These are phyloP conservation scores for Centrapalus pauciflorus DNA, from an alignment of 129 eudicot genomes.

Conservation along the genomic window DNA sequence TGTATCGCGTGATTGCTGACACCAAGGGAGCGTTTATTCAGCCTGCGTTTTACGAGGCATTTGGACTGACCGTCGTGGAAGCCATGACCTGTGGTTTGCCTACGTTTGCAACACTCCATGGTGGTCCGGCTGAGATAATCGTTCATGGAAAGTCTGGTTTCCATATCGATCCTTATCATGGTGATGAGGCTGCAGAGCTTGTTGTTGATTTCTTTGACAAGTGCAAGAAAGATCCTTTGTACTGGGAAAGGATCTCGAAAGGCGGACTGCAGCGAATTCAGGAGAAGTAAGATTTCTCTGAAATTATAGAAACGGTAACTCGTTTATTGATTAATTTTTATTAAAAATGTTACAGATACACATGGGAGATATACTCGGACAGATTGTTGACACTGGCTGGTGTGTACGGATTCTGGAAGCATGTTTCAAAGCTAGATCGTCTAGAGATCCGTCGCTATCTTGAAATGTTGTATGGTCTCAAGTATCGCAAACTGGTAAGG, in stretches of 20 bases:
- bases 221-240: constrained; percentile 47
- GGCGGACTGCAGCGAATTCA: constrained; percentile 64
- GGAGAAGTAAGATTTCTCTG: constrained; percentile 47
- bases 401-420: constrained; percentile 73
- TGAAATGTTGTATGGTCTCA: constrained; percentile 75
- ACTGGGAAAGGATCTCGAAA: constrained; percentile 58
- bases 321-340: not conserved
- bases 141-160: constrained; percentile 74
- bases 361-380: constrained; percentile 76
- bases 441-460: constrained; percentile 72
- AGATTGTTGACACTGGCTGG: constrained; percentile 64
- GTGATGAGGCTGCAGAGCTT: constrained; percentile 54
- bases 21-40: constrained; percentile 70
- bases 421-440: constrained; percentile 57
- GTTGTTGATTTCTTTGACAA: constrained; percentile 60
- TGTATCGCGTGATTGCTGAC: constrained; percentile 66
- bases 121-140: constrained; percentile 86
- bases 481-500: constrained; percentile 54
- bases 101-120: constrained; percentile 67
- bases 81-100: constrained; percentile 87
- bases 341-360: constrained; percentile 43
- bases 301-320: not conserved
- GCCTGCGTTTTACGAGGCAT: constrained; percentile 78
- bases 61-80: constrained; percentile 76
- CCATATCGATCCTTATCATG: constrained; percentile 74